phyloP scores from a whole-genome alignment of 179 eudicot species.

The Vitellaria paradoxa region DNA sequence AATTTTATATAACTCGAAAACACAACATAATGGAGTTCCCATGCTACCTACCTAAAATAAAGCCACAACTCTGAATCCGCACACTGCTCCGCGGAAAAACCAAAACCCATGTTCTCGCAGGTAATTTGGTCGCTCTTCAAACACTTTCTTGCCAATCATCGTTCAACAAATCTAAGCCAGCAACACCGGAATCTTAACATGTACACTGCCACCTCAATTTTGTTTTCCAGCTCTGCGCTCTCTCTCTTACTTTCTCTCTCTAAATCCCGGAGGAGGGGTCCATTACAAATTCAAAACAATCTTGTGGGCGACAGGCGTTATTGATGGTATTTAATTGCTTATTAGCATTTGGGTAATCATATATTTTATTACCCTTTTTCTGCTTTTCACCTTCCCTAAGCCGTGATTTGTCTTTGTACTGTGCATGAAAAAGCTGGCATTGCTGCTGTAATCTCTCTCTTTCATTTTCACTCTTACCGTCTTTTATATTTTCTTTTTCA shows the following conservation, averaged over 20 bases:
- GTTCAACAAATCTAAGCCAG: background rate
- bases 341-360: slow-evolving; percentile 8
- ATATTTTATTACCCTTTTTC: background rate
- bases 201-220: too few species aligned
- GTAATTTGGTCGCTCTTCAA: background rate
- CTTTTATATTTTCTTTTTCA: slow-evolving; percentile 42
- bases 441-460: slow-evolving; percentile 7
- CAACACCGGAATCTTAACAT: too few species aligned
- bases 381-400: slow-evolving; percentile 2
- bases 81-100: too few species aligned
- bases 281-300: slow-evolving; percentile 27
- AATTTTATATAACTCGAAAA: too few species aligned
- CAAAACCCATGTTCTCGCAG: too few species aligned
- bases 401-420: background rate
- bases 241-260: slow-evolving; percentile 5
- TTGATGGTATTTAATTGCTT: slow-evolving; percentile 16
- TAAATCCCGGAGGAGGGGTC: background rate
- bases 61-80: too few species aligned
- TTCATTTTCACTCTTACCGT: slow-evolving; percentile 23
- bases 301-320: slow-evolving; percentile 24
- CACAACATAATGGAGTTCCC: too few species aligned
- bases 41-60: too few species aligned
- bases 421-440: background rate
- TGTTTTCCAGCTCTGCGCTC: background rate
- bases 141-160: background rate